Conservation (phyloP, 2,329 filamentous ascomycete species). For the Madurella fahalii region DNA sequence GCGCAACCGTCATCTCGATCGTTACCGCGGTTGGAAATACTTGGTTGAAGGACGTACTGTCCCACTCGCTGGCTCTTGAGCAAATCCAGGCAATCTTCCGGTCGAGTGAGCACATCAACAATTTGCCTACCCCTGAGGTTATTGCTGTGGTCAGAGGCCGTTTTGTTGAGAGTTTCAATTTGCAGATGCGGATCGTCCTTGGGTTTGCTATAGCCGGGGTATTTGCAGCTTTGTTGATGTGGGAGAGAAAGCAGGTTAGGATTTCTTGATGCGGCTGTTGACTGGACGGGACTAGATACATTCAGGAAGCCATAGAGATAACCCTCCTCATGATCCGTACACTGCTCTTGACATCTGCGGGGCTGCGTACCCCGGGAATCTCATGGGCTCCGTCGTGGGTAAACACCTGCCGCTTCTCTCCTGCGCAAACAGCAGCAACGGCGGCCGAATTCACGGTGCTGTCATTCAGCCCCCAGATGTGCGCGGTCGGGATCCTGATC, state of each 20-base stretch:
- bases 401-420: background rate
- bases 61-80: no score
- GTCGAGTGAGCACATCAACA: no score
- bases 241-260: background rate
- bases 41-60: no score
- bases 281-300: background rate
- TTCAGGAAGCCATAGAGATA: background rate
- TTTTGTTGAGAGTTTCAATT: background rate
- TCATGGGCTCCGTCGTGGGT: background rate
- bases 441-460: background rate
- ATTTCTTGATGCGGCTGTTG: background rate
- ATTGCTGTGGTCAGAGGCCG: no score
- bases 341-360: background rate
- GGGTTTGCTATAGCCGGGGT: background rate
- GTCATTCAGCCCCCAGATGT: background rate
- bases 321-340: background rate
- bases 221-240: background rate
- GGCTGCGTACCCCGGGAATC: background rate
- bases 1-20: no score
- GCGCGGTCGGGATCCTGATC: background rate
- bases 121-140: no score
- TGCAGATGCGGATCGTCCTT: background rate
- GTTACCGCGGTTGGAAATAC: no score
- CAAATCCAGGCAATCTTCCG: no score
- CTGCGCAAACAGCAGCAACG: background rate